Evolutionary conservation across 2,329 filamentous ascomycete genomes (phyloP).

Genomic region (Penicillium sp.): DNA sequence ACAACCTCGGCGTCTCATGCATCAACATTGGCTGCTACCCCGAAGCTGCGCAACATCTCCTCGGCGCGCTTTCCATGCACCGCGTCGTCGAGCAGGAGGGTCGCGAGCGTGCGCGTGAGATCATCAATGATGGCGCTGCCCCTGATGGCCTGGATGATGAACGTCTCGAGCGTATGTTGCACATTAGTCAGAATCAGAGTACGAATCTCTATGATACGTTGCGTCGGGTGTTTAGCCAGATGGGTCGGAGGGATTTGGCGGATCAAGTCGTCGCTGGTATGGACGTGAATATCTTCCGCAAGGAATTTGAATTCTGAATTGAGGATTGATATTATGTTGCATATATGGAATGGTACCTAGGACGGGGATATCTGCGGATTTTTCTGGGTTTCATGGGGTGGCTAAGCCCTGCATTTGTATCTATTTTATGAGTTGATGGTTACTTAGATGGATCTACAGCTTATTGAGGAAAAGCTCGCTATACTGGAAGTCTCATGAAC

Average conservation of each 20-base stretch:
- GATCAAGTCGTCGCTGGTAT: constrained; percentile 86
- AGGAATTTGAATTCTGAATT: constrained; percentile 78
- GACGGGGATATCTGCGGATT: background rate
- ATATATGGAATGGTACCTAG: background rate
- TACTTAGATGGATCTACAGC: constrained; percentile 3
- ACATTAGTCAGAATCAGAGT: constrained; percentile 77
- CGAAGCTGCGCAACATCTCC: constrained; percentile 86
- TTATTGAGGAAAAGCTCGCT: background rate
- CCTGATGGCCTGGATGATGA: constrained; percentile 56
- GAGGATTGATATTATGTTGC: background rate
- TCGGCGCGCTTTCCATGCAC: constrained; percentile 92
- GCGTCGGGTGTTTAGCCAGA: constrained; percentile 89
- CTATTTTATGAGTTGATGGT: constrained; percentile 7
- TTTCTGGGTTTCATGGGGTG: constrained; percentile 1
- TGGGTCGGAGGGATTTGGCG: constrained; percentile 82
- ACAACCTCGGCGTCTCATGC: constrained; percentile 93
- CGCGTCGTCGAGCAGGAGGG: constrained; percentile 85
- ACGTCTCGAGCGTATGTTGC: constrained; percentile 79
- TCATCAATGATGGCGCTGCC: constrained; percentile 60
- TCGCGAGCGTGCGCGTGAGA: constrained; percentile 75
- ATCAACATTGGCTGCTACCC: constrained; percentile 97
- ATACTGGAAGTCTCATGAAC: constrained; percentile 1
- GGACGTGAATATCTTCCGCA: constrained; percentile 82
- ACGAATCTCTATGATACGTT: constrained; percentile 96
- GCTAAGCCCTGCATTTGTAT: constrained; percentile 10